Conservation (phyloP, 257 asterid genomes). For the Solanum pinnatisectum region DNA sequence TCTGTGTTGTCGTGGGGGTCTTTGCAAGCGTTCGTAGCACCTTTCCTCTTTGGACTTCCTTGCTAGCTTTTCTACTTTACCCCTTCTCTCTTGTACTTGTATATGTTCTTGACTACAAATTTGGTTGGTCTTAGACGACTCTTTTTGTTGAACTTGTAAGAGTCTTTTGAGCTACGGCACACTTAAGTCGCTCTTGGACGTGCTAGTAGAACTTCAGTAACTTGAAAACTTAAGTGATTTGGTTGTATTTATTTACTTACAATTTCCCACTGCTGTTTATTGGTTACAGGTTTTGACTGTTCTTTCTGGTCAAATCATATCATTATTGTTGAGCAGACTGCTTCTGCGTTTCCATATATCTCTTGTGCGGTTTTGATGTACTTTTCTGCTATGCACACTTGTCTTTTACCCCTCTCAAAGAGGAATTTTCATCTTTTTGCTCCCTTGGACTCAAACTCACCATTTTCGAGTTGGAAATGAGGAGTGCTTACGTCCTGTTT, state of each 20-base stretch:
- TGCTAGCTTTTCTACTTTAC: conserved; percentile 51
- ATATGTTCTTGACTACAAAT: conserved; percentile 53
- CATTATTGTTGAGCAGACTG: not conserved
- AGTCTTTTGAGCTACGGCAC: not conserved
- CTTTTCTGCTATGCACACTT: not conserved
- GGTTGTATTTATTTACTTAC: not conserved
- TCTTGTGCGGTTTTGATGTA: not conserved
- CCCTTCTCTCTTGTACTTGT: conserved; percentile 25
- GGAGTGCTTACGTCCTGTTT: not conserved
- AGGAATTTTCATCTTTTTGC: not conserved
- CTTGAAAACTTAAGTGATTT: not conserved
- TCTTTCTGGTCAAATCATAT: not conserved
- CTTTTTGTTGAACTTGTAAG: not conserved
- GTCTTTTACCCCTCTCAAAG: not conserved
- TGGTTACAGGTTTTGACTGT: not conserved
- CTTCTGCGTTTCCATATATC: not conserved
- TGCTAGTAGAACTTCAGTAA: not conserved
- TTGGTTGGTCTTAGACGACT: conserved; percentile 65
- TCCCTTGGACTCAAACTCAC: too few species aligned
- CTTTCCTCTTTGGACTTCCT: conserved; percentile 79
- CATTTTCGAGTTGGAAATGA: too few species aligned
- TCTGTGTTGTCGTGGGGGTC: conserved; percentile 77
- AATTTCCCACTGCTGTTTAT: not conserved
- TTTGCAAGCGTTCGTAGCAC: conserved; percentile 68
- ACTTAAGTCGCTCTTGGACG: not conserved